Conservation (phyloP, 345 rosid species). For the Rhodamnia rubescens region DNA sequence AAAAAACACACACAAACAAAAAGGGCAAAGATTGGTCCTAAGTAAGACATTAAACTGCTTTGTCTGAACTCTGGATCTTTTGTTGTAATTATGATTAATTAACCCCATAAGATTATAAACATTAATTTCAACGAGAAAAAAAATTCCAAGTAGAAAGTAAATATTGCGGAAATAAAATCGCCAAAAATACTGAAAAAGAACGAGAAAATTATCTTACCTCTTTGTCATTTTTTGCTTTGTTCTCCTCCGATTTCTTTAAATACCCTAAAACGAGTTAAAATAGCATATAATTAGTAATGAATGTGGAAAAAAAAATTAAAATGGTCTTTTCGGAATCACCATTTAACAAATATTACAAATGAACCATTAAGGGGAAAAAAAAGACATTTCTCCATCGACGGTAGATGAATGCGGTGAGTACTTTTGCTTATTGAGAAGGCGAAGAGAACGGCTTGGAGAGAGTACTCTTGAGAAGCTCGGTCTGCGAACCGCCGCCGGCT, state of each 20-base stretch:
- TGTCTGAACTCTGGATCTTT: too few relatives aligned
- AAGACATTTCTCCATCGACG: neutral
- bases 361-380: neutral
- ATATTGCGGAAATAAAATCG: too few relatives aligned
- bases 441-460: neutral
- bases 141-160: neutral
- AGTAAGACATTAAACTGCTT: too few relatives aligned
- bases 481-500: conserved; percentile 25
- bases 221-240: conserved; percentile 72
- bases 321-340: too few relatives aligned
- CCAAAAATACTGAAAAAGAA: neutral
- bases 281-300: neutral
- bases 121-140: neutral
- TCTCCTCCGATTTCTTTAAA: conserved; percentile 78
- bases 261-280: conserved; percentile 26
- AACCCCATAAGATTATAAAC: neutral
- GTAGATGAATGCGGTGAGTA: neutral
- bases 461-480: conserved; percentile 66
- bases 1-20: neutral
- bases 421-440: neutral
- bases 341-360: neutral
- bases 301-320: too few relatives aligned
- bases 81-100: neutral
- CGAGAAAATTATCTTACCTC: conserved; percentile 33
- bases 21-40: neutral